phyloP scores from a whole-genome alignment of 1,284 basidiomycete species.

The Heliocybe sulcata region DNA sequence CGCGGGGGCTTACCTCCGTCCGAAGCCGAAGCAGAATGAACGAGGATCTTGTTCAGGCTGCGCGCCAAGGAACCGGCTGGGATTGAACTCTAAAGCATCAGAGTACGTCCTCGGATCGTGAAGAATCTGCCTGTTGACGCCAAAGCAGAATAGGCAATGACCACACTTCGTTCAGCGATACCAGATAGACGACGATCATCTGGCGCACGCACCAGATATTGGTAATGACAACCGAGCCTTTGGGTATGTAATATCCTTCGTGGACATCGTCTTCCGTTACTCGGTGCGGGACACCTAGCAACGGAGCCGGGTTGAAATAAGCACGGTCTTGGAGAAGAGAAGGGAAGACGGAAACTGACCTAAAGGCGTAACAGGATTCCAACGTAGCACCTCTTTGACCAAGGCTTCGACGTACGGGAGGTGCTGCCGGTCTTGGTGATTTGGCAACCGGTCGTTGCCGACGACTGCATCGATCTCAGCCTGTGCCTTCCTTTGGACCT shows the following conservation, averaged over 20 bases:
- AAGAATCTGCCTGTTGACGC: conserved; percentile 18
- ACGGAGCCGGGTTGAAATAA: background rate
- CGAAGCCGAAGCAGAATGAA: conserved; percentile 19
- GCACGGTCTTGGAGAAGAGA: background rate
- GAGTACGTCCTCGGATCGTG: conserved; percentile 20
- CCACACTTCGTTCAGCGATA: background rate
- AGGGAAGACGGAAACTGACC: conserved; percentile 10
- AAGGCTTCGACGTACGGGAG: conserved; percentile 25
- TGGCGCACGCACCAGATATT: conserved; percentile 15
- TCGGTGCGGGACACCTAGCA: conserved; percentile 18
- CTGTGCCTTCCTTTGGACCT: conserved; percentile 23
- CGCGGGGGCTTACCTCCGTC: conserved; percentile 13
- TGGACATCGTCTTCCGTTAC: conserved; percentile 20
- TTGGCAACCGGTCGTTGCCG: conserved; percentile 21
- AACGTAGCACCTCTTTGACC: conserved; percentile 21
- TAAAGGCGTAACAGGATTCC: conserved; percentile 20
- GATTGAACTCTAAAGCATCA: conserved; percentile 21
- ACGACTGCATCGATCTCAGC: conserved; percentile 23
- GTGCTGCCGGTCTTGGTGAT: conserved; percentile 19
- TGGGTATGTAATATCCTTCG: conserved; percentile 21
- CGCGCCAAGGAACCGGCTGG: conserved; percentile 18
- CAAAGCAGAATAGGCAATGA: background rate
- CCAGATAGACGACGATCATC: background rate
- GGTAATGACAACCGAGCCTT: conserved; percentile 19
- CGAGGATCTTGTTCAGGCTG: conserved; percentile 18